Evolutionary conservation across 306 rosid species (phyloP).

Genomic region (Trichosanthes cucumerina): DNA sequence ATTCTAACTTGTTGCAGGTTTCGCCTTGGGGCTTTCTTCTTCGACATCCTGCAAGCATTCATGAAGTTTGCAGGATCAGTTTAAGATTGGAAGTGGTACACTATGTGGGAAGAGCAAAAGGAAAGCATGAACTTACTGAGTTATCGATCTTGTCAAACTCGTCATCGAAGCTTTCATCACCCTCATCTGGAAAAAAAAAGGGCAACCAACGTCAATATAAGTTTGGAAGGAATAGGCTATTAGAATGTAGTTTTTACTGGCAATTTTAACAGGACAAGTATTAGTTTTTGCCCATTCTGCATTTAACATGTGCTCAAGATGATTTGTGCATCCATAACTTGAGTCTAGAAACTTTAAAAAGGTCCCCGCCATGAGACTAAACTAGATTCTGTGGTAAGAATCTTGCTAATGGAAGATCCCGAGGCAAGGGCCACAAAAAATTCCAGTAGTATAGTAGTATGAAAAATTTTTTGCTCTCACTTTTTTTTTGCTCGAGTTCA

Average conservation of each 20-base stretch:
- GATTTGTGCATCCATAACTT: too few species aligned
- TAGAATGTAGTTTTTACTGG: background rate
- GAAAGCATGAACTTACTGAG: conserved; percentile 43
- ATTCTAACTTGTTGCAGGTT: conserved; percentile 20
- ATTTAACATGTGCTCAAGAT: too few species aligned
- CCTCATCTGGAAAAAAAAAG: conserved; percentile 57
- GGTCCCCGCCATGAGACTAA: background rate
- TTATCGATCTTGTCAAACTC: conserved; percentile 94
- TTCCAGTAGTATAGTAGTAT: too few species aligned
- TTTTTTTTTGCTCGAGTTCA: too few species aligned
- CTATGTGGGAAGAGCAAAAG: background rate
- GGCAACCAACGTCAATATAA: conserved; percentile 1
- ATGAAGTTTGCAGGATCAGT: background rate
- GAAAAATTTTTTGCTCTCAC: too few species aligned
- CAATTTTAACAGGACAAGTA: background rate
- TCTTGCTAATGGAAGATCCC: background rate
- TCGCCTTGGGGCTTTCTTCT: conserved; percentile 52
- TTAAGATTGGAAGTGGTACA: background rate
- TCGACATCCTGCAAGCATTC: conserved; percentile 69
- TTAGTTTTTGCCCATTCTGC: conserved; percentile 4
- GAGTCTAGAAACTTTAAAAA: background rate
- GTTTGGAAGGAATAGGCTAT: background rate
- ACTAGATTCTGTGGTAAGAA: background rate
- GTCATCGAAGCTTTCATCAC: conserved; percentile 75
- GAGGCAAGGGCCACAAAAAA: background rate